Percentiles rank a stretch among this genome's conserved stretches.
Conservation (phyloP, 192 early-diverging fungal genomes). For the Podila horticola region DNA sequence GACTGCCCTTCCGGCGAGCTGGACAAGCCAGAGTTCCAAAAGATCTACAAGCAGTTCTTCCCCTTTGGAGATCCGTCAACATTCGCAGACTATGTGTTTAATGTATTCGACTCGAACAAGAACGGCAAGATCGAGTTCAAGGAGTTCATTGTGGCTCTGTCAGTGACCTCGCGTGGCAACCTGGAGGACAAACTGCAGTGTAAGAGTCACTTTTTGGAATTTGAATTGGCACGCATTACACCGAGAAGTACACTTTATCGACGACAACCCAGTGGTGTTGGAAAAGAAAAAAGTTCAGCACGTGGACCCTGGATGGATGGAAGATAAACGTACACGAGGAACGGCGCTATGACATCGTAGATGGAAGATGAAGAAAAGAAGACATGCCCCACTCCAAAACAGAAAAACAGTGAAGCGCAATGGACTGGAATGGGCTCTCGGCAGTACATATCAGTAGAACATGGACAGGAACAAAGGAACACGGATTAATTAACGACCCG, state of each 20-base stretch:
- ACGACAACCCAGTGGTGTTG: not conserved
- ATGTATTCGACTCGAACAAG: slow-evolving; percentile 91
- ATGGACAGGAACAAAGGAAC: too few relatives aligned
- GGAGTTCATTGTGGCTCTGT: slow-evolving; percentile 90
- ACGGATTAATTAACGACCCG: too few relatives aligned
- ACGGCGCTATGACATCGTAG: too few relatives aligned
- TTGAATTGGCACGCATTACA: not conserved
- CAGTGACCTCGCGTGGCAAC: slow-evolving; percentile 83
- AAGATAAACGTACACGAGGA: too few relatives aligned
- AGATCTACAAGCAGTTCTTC: slow-evolving; percentile 96
- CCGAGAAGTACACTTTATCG: not conserved
- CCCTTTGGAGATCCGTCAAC: slow-evolving; percentile 94
- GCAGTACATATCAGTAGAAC: too few relatives aligned
- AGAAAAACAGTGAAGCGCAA: too few relatives aligned
- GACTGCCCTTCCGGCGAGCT: slow-evolving; percentile 90
- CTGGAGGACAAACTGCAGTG: slow-evolving; percentile 89
- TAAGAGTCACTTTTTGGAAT: slow-evolving; percentile 47
- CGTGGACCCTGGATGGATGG: too few relatives aligned
- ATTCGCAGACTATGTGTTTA: slow-evolving; percentile 93
- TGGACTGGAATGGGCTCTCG: too few relatives aligned
- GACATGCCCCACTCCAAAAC: too few relatives aligned
- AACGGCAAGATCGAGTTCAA: slow-evolving; percentile 92
- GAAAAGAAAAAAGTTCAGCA: too few relatives aligned
- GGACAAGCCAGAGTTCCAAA: slow-evolving; percentile 86
- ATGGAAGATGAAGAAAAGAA: too few relatives aligned